Evolutionary conservation across 441 rosid species (phyloP).

Genomic region (Bocquillonia castaneifolia): DNA sequence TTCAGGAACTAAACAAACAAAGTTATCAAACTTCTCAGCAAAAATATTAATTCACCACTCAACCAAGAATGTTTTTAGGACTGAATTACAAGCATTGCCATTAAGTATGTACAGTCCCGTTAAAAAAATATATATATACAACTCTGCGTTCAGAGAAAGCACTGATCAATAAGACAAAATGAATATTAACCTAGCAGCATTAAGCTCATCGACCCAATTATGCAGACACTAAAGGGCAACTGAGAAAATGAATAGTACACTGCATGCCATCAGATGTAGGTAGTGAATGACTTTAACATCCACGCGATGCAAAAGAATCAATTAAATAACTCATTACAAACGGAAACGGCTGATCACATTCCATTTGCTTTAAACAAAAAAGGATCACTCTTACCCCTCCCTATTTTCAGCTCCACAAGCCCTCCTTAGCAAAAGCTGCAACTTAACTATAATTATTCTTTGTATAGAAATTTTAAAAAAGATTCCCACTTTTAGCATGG

Average conservation of each 20-base stretch:
- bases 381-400: slow-evolving; percentile 3
- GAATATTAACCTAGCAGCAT: slow-evolving; percentile 5
- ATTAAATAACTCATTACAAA: neutral
- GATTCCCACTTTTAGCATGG: neutral
- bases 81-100: neutral
- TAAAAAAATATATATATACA: neutral
- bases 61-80: neutral
- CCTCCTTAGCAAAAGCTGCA: neutral
- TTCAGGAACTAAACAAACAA: neutral
- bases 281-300: neutral
- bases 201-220: neutral
- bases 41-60: neutral
- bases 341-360: neutral
- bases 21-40: neutral
- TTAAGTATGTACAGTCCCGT: neutral
- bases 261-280: neutral
- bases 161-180: neutral
- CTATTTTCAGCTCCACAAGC: neutral
- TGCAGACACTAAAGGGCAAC: slow-evolving; percentile 1
- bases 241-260: neutral
- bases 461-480: neutral
- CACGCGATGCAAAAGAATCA: slow-evolving; percentile 1
- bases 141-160: neutral
- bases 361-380: slow-evolving; percentile 6
- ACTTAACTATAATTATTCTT: slow-evolving; percentile 1